Base-by-base conservation (phyloP, 1,284 basidiomycete genomes). In the Tilletiopsis washingtonensis region DNA sequence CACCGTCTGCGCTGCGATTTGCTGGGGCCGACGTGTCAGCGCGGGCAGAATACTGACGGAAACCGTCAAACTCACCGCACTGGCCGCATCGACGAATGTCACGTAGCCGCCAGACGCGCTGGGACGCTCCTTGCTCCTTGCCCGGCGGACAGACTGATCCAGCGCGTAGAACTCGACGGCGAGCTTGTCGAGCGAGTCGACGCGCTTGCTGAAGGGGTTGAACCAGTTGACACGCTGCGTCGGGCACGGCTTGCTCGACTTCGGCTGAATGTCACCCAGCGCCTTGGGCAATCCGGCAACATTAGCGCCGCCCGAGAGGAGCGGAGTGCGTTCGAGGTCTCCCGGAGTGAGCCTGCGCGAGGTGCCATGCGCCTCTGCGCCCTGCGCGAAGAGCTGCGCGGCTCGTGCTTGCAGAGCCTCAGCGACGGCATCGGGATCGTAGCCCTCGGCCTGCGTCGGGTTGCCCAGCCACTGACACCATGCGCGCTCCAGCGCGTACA, bases 391-490 rank as follows among this genome's bases (percentile, higher is more conserved):
- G 12, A 19, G 39, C 21, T 40, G 17, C 25, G 20, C 38, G 2
- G 40, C 37, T 4, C 45, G 12, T 15, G 24, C 27, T 46, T 46
- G 45, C n/a, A 36, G 17, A 3, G 29, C 17, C 34, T 17, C 17
- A 4, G 11, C n/a, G 2, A 71, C 69, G 51, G 43, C 63, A 43
- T 76, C 77, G 0, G 85, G 82, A 61, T 84, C 82, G 59, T 84
- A 85, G 24, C 81, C 80, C 60, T 84, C 82, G 43, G 84, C 82
- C 0, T 80, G 81, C 51, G 86, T 88, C 0, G 91, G 91, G 69
- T 97, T 96, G 1, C 91, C 91, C 2, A 96, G 84, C 74, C 90
- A 97, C 21, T 81, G 79, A 17, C 83, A 82, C 91, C 93, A 97
- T 1, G 56, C 85, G 3, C 74, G 74, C 72, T 98, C 93, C 24